phyloP scores from a whole-genome alignment of 73 alveolate genomes.

The Tetrahymena borealis region DNA sequence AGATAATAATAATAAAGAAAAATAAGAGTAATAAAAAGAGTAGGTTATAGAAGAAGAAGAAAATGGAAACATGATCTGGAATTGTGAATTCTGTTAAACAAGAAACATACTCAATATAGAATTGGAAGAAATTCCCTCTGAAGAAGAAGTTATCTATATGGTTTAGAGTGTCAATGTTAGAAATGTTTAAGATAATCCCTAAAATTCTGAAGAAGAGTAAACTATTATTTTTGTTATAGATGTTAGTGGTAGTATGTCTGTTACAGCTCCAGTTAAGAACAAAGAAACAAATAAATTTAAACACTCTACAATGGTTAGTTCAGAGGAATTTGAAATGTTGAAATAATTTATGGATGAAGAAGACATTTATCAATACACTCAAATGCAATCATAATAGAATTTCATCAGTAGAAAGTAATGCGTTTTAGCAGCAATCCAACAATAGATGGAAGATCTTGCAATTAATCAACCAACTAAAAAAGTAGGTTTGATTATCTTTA shows the following conservation, averaged over 20 bases:
- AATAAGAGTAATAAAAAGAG: background rate
- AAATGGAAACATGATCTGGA: background rate
- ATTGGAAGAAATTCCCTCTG: background rate
- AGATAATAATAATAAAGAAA: background rate
- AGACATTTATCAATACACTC: background rate
- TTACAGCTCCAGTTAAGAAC: conserved; percentile 59
- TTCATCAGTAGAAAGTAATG: conserved; percentile 80
- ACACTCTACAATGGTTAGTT: background rate
- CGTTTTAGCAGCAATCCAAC: conserved; percentile 85
- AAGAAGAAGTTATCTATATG: background rate
- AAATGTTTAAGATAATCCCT: background rate
- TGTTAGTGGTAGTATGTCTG: conserved; percentile 89
- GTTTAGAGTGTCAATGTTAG: background rate
- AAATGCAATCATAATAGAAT: conserved; percentile 35
- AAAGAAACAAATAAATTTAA: conserved; percentile 22
- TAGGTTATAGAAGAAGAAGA: background rate
- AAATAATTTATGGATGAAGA: background rate
- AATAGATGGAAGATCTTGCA: conserved; percentile 58
- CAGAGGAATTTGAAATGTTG: background rate
- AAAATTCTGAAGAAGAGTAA: background rate
- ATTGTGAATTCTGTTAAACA: background rate
- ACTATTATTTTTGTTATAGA: conserved; percentile 78
- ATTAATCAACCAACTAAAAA: conserved; percentile 60
- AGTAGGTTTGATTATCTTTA: conserved; percentile 90
- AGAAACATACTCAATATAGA: background rate